Conservation (phyloP, 169 alveolate species). For the Miamiensis avidus region DNA sequence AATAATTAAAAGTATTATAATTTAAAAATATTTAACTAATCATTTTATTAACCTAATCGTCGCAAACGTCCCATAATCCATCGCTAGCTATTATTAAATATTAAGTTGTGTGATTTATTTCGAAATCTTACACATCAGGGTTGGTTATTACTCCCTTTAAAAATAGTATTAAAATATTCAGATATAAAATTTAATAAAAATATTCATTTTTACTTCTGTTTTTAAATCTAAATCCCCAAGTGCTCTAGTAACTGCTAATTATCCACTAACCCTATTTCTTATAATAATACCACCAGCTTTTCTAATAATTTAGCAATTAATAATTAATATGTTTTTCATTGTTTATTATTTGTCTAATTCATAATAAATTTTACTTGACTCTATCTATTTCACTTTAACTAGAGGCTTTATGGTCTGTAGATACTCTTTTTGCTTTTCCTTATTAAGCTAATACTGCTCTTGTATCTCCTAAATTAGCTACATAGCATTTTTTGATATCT, state of each 20-base stretch:
- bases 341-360: background rate
- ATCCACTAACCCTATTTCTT: constrained; percentile 80
- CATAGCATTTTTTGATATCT: constrained; percentile 41
- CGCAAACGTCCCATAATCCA: constrained; percentile 86
- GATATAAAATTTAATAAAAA: too few relatives aligned
- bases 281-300: constrained; percentile 73
- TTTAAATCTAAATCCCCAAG: constrained; percentile 84
- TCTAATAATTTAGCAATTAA: constrained; percentile 16
- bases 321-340: background rate
- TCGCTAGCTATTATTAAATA: constrained; percentile 81
- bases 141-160: constrained; percentile 69
- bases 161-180: background rate
- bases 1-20: too few relatives aligned
- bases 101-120: constrained; percentile 60
- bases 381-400: constrained; percentile 69
- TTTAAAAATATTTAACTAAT: too few relatives aligned
- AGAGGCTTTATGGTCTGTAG: constrained; percentile 78
- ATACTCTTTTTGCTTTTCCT: constrained; percentile 73
- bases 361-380: constrained; percentile 23
- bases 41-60: constrained; percentile 59
- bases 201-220: constrained; percentile 23
- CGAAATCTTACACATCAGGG: constrained; percentile 67
- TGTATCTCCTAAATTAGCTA: constrained; percentile 85
- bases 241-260: constrained; percentile 79
- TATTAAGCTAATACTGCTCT: constrained; percentile 76